Conservation (phyloP, 2,329 filamentous ascomycete species). For the Dothidotthia symphoricarpi region DNA sequence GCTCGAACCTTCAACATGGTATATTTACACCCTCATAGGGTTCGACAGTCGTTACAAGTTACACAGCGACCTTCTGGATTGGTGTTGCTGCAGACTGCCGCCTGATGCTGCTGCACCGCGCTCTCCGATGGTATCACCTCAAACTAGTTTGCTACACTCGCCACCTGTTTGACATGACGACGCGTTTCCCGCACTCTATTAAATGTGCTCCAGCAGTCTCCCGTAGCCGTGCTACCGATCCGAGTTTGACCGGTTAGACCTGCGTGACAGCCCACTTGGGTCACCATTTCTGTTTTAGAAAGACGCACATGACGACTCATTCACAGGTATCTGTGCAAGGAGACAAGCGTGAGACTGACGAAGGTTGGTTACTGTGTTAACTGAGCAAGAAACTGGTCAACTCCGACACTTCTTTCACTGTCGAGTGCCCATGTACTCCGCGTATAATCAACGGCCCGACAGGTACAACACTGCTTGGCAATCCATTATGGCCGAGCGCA, state of each 20-base stretch:
- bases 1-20: conserved; percentile 8
- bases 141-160: conserved; percentile 10
- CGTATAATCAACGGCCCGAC: conserved; percentile 2
- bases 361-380: no score
- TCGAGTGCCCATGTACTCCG: no score
- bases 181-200: not conserved
- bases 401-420: no score
- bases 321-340: no score
- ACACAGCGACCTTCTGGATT: conserved; percentile 4
- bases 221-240: conserved; percentile 11
- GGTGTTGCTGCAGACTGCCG: conserved; percentile 8
- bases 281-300: no score
- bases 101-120: conserved; percentile 1
- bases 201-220: conserved; percentile 7
- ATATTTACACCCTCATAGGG: conserved; percentile 11
- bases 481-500: no score
- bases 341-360: no score
- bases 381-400: no score
- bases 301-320: no score
- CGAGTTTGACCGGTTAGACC: conserved; percentile 1
- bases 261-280: not conserved
- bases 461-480: conserved; percentile 1
- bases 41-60: conserved; percentile 4
- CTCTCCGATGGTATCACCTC: conserved; percentile 4
- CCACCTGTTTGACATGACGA: conserved; percentile 6